A percentile compares a stretch with the other conserved stretches of the same genome.
Evolutionary conservation across 345 rosid genomes (phyloP).

Genomic region (Moricandia moricandioides): DNA sequence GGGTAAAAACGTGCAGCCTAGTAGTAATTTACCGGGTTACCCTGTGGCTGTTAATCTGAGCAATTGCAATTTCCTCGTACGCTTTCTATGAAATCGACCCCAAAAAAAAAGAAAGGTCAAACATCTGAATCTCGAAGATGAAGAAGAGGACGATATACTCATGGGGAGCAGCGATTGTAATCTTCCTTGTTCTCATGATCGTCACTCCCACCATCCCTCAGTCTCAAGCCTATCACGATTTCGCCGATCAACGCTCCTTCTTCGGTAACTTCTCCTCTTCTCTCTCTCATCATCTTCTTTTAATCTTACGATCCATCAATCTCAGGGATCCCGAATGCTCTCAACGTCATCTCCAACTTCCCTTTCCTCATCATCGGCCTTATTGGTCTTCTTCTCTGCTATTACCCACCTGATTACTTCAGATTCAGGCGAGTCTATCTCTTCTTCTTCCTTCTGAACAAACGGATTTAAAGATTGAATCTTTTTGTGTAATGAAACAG

Average conservation of each 20-base stretch:
- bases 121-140: constrained; percentile 42
- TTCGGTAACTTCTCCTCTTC: constrained; percentile 44
- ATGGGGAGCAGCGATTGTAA: constrained; percentile 63
- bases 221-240: constrained; percentile 74
- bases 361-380: constrained; percentile 88
- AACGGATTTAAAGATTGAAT: neutral
- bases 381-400: constrained; percentile 75
- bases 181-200: constrained; percentile 76
- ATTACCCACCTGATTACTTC: constrained; percentile 63
- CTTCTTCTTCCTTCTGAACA: neutral
- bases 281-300: neutral
- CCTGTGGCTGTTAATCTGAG: neutral
- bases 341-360: constrained; percentile 84
- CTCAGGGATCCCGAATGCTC: constrained; percentile 78
- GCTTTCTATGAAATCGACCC: neutral
- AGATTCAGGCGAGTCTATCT: constrained; percentile 46
- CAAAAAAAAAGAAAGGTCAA: constrained; percentile 12
- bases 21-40: neutral
- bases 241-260: constrained; percentile 85
- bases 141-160: constrained; percentile 49
- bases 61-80: neutral
- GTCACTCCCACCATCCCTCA: constrained; percentile 89
- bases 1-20: no score
- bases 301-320: neutral
- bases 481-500: constrained; percentile 38